These are phyloP conservation scores for Barbarea vulgaris DNA, from an alignment of 345 rosid genomes.

Conservation along the genomic window DNA sequence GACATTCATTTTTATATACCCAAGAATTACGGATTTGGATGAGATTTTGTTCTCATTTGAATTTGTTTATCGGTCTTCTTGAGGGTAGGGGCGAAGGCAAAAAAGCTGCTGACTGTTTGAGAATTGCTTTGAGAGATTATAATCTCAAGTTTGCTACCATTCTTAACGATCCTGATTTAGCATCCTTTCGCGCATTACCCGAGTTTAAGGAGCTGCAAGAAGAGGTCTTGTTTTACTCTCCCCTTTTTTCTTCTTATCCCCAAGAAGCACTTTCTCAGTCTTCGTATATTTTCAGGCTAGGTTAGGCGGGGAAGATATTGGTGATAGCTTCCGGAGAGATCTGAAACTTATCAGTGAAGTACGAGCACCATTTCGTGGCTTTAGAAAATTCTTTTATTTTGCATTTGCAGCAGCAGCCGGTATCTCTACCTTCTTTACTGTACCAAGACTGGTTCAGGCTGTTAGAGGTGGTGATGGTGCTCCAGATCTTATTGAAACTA, in stretches of 20 bases:
- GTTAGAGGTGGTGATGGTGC: constrained; percentile 78
- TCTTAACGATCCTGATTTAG: constrained; percentile 93
- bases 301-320: constrained; percentile 94
- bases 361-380: constrained; percentile 95
- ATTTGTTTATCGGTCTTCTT: constrained; percentile 25
- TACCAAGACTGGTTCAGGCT: constrained; percentile 78
- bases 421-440: constrained; percentile 77
- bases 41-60: background rate
- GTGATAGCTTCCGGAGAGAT: constrained; percentile 85
- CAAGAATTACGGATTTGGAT: background rate
- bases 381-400: constrained; percentile 77
- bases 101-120: constrained; percentile 80
- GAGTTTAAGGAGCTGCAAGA: constrained; percentile 95
- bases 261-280: background rate
- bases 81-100: constrained; percentile 79
- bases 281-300: constrained; percentile 60
- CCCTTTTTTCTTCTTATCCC: background rate
- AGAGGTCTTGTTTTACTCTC: constrained; percentile 57
- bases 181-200: constrained; percentile 87
- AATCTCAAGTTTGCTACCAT: constrained; percentile 89
- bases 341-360: constrained; percentile 95
- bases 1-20: too few species aligned
- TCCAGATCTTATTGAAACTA: constrained; percentile 74
- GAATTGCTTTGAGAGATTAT: constrained; percentile 82
- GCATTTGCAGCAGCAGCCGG: constrained; percentile 93